A percentile compares a stretch with the other conserved stretches of the same genome.
Evolutionary conservation across 306 rosid species (phyloP).

Genomic region (Medicago ruthenica): DNA sequence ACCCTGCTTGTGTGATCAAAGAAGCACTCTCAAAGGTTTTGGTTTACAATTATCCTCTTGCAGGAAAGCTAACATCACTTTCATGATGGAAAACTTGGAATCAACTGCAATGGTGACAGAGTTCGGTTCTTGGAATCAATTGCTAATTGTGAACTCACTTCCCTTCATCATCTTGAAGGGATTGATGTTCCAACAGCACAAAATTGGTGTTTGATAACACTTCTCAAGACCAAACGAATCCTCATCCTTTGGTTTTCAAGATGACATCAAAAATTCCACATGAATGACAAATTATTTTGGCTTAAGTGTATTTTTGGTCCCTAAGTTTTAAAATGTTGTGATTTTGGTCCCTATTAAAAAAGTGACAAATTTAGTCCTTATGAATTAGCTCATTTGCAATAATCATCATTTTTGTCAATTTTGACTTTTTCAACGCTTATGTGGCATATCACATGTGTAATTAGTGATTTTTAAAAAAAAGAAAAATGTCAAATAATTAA

Average conservation of each 20-base stretch:
- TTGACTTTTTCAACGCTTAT: too few species aligned
- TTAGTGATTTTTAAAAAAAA: too few species aligned
- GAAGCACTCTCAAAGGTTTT: conserved; percentile 55
- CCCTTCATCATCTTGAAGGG: conserved; percentile 54
- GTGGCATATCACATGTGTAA: too few species aligned
- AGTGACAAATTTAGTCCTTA: too few species aligned
- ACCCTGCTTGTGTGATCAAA: conserved; percentile 47
- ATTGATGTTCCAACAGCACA: conserved; percentile 46
- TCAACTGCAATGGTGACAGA: conserved; percentile 54
- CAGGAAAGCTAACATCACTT: conserved; percentile 46
- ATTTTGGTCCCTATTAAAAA: too few species aligned
- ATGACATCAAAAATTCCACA: too few species aligned
- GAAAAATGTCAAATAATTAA: too few species aligned
- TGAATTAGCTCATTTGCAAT: too few species aligned
- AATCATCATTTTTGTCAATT: too few species aligned
- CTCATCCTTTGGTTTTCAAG: conserved; percentile 49
- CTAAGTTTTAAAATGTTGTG: too few species aligned
- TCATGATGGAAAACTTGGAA: conserved; percentile 48
- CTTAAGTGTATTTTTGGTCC: too few species aligned
- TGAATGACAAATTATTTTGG: too few species aligned
- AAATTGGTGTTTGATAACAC: conserved; percentile 45
- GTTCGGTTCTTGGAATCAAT: conserved; percentile 58
- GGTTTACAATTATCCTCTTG: conserved; percentile 56
- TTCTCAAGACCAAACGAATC: conserved; percentile 37
- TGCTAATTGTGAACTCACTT: conserved; percentile 52